These are phyloP conservation scores for Thermomucor indicae-seudaticae DNA, from an alignment of 371 early-diverging fungal genomes.

Conservation along the genomic window DNA sequence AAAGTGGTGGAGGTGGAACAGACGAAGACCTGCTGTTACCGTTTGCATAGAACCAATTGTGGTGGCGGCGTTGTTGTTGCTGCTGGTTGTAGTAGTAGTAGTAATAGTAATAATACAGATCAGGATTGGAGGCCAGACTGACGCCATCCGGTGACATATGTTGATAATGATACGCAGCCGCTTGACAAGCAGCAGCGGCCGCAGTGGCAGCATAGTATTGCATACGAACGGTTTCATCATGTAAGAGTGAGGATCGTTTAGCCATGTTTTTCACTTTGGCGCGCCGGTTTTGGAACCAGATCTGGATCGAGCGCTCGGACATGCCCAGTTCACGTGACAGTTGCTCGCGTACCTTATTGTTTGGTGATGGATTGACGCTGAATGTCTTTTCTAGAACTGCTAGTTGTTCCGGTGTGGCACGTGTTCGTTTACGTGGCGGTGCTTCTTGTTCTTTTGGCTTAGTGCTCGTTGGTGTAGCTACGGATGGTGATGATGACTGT, in stretches of 20 bases:
- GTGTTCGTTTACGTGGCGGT: constrained; percentile 59
- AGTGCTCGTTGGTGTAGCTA: too few species aligned
- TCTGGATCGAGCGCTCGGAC: constrained; percentile 89
- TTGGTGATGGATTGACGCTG: constrained; percentile 68
- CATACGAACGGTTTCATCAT: constrained; percentile 43
- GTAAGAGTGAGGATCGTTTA: constrained; percentile 48
- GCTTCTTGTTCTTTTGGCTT: constrained; percentile 16
- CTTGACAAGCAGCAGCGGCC: constrained; percentile 43
- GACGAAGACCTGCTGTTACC: neutral
- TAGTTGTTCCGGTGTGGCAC: constrained; percentile 71
- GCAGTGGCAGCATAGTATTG: constrained; percentile 43
- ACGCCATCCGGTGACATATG: constrained; percentile 27
- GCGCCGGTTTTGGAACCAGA: constrained; percentile 99
- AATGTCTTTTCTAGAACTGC: constrained; percentile 71
- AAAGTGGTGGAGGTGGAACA: constrained; percentile 7
- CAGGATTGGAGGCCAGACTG: constrained; percentile 21
- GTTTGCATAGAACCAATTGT: neutral
- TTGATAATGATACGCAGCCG: constrained; percentile 32
- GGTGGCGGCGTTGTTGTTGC: constrained; percentile 23
- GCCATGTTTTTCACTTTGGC: constrained; percentile 83
- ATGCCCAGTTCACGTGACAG: constrained; percentile 85
- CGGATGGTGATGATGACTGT: neutral
- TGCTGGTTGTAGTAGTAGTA: constrained; percentile 47
- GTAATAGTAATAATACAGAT: constrained; percentile 43
- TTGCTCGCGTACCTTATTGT: constrained; percentile 76